These are phyloP conservation scores for Nannochloropsis salina DNA, from an alignment of 108 stramenopile genomes.

Conservation along the genomic window DNA sequence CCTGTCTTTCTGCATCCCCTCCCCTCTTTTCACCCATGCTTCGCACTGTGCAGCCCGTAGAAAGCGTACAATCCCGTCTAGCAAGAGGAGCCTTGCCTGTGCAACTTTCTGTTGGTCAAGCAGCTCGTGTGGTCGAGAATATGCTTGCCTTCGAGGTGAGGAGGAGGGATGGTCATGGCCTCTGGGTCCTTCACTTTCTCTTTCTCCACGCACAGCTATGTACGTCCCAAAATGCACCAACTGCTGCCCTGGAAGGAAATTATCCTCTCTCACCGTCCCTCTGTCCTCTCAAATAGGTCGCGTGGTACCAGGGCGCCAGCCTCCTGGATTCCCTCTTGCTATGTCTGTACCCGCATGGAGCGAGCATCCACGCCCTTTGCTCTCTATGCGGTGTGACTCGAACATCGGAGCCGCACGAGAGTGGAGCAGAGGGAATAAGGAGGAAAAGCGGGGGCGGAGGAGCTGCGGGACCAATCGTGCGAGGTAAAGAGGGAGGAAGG, in stretches of 20 bases:
- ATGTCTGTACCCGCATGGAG: slow-evolving; percentile 64
- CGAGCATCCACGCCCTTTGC: slow-evolving; percentile 26
- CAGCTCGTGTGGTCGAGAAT: neutral
- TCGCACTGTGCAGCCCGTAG: neutral
- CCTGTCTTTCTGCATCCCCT: too few species aligned
- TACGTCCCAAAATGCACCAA: too few species aligned
- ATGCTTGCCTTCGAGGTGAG: neutral
- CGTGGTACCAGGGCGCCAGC: slow-evolving; percentile 59
- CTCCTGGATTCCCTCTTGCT: slow-evolving; percentile 69
- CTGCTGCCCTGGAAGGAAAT: too few species aligned
- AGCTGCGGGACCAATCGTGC: neutral
- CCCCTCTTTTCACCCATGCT: neutral
- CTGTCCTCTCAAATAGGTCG: slow-evolving; percentile 45
- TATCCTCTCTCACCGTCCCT: neutral
- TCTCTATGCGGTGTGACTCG: neutral
- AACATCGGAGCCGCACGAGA: neutral
- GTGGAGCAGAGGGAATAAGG: neutral
- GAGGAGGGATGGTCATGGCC: neutral
- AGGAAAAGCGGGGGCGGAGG: neutral
- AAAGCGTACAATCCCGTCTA: neutral
- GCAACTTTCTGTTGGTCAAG: neutral
- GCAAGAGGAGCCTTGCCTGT: neutral
- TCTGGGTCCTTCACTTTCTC: too few species aligned
- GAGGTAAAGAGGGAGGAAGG: neutral
- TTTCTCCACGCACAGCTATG: too few species aligned